Base-by-base conservation (phyloP, 768 basidiomycete species). In the Rhodotorula babjevae region DNA sequence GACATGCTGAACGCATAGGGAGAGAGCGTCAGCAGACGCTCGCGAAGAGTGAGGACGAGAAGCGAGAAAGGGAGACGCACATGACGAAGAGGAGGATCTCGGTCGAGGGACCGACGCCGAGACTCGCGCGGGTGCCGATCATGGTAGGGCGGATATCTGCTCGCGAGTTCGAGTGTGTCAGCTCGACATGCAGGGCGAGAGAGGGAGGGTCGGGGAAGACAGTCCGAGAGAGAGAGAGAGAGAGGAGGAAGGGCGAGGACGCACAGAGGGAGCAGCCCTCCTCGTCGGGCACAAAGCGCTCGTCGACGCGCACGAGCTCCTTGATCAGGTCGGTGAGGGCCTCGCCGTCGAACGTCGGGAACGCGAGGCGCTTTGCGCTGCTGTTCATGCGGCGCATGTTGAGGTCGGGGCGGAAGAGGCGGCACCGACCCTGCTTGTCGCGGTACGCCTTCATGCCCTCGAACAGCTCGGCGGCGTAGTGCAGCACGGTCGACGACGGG, bases 1-100 rank as follows among this genome's bases (percentile, higher is more conserved):
- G 86, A 88, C 71, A 87, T 80, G 78, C 73, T 74, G 56, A 9
- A 9, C 3, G 44, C 44, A 15, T 3, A 15, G 18, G 44, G 5
- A 46, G 14, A 15, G 44, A n/a, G n/a, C n/a, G n/a, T n/a, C n/a
- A n/a, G n/a, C n/a, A 23, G 36, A 36, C 36, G 36, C 8, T 0
- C 12, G 52, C 8, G 50, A 29, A 18, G 12, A 11, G 29, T 3
- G 46, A 29, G 58, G 29, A 36, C 42, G 52, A 14, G 40, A 53
- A 15, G 62, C 47, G 56, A n/a, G 61, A 59, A 6, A 18, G 40
- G 31, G 42, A 29, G 10, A 53, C 70, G 52, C 29, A 71, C 65
- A 98, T 89, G 67, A 96, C 89, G 81, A 90, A 97, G 40, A 97
- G 86, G 56, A 90, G 83, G 0, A 93, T 91, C 71, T 90, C 87